Evolutionary conservation across 495 filamentous ascomycete genomes (phyloP), one percentile per base, ranked within the genome.

Genomic region (Trichoderma asperelloides): DNA sequence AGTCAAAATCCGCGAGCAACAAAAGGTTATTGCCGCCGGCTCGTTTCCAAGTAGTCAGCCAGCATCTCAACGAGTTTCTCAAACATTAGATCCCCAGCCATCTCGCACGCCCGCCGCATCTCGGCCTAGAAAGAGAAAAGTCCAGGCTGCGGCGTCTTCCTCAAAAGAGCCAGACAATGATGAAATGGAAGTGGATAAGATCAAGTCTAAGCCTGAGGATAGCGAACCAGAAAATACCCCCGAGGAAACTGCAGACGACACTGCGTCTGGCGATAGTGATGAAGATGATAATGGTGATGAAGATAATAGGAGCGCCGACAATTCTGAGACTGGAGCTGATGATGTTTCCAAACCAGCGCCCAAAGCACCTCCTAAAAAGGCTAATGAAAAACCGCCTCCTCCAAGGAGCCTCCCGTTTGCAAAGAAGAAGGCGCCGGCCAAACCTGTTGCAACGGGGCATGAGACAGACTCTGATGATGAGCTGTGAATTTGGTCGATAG

Each of bases 1-100:
- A 76, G 79, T 91, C n/a, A 96, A 95, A 76, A 94, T 96, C 27
- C 80, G 91, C 37, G 89, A 94, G 68, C 90, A 95, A 73, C 88
- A 92, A 69, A 82, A 88, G 23, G 70, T 93, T 11, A 74, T 95
- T 6, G 83, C 81, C 18, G 79, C 80, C n/a, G 84, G 86, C 8
- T 28, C 55, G 16, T 64, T 64, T 21, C 62, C 13, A 64, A 39
- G n/a, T 30, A 64, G 40, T 13, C 62, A 39, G 15, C 16, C 62
- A 40, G 62, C 62, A 41, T 64, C 62, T 13, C 62, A 64, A 45
- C 30, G 40, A 12, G 16, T 37, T 23, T 41, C 30, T 40, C 62
- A 64, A n/a, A 30, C 30, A 28, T 9, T 45, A 13, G 33, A 40
- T 4, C 33, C 45, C 65, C 40, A 39, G 3, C 66, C 63, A n/a